Conservation (phyloP, 2,329 filamentous ascomycete species). For the Colletotrichum orbiculare region DNA sequence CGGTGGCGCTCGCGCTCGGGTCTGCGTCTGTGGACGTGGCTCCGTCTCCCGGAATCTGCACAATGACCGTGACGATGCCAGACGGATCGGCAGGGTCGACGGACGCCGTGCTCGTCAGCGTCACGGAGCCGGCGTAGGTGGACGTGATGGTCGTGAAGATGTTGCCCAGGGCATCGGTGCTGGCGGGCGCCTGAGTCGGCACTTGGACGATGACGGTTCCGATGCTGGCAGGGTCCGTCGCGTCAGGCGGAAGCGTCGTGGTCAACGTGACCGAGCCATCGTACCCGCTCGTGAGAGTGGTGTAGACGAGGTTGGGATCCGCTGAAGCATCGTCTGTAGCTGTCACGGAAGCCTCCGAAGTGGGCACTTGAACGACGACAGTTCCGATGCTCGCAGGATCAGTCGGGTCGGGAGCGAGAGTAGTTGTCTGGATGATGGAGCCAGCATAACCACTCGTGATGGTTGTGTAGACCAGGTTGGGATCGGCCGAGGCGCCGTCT, state of each 20-base stretch:
- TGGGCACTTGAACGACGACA: not conserved
- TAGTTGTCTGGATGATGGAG: not conserved
- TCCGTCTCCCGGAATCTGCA: not conserved
- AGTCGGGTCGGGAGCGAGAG: not conserved
- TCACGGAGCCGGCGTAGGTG: conserved; percentile 13
- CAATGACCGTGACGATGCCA: conserved; percentile 4
- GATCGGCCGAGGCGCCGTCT: not conserved
- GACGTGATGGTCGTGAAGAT: conserved; percentile 4
- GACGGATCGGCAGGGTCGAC: not conserved
- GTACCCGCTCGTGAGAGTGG: too few species aligned
- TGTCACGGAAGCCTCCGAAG: too few species aligned
- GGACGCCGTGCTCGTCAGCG: not conserved
- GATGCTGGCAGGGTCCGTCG: not conserved
- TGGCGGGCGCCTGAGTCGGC: not conserved
- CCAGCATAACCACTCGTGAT: conserved; percentile 6
- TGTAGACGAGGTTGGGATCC: too few species aligned
- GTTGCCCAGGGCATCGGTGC: not conserved
- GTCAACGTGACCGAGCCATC: too few species aligned
- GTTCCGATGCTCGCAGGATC: not conserved
- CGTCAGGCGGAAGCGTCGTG: not conserved
- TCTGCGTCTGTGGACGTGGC: not conserved
- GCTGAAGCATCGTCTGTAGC: too few species aligned
- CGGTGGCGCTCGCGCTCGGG: not conserved
- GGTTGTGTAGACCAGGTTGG: not conserved
- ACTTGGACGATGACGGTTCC: conserved; percentile 10